These are phyloP conservation scores for Pleurotus eryngii DNA, from an alignment of 768 basidiomycete species.

Conservation along the genomic window DNA sequence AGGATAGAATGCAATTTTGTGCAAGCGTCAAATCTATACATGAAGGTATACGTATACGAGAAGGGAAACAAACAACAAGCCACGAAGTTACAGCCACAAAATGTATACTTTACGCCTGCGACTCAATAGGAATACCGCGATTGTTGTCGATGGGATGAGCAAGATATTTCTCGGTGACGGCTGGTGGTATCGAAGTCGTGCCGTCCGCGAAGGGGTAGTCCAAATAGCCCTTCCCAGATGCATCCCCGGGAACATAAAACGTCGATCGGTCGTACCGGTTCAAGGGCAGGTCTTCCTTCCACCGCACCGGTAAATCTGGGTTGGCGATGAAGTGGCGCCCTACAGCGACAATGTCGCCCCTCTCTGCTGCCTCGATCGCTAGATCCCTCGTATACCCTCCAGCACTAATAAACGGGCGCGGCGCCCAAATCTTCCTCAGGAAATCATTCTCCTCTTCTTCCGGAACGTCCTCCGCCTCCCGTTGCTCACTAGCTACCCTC, in stretches of 20 bases:
- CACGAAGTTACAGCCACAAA: too few relatives aligned
- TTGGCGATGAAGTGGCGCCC: conserved; percentile 30
- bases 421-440: conserved; percentile 43
- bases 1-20: too few relatives aligned
- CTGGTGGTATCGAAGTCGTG: not conserved
- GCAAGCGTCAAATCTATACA: too few relatives aligned
- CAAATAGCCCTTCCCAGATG: conserved; percentile 20
- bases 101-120: too few relatives aligned
- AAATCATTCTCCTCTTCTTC: conserved; percentile 33
- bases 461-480: not conserved
- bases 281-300: conserved; percentile 31
- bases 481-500: conserved; percentile 17
- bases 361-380: conserved; percentile 35
- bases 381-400: conserved; percentile 41
- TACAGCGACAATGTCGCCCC: conserved; percentile 26
- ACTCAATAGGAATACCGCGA: too few relatives aligned
- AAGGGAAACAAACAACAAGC: too few relatives aligned
- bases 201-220: conserved; percentile 17
- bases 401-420: conserved; percentile 35
- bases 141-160: too few relatives aligned
- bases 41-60: too few relatives aligned
- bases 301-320: conserved; percentile 38
- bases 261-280: conserved; percentile 31
- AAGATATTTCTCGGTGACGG: not conserved
- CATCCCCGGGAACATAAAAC: conserved; percentile 33